A percentile compares a stretch with the other conserved stretches of the same genome.
phyloP scores from a whole-genome alignment of 371 early-diverging fungal species.

The Mucor lusitanicus region DNA sequence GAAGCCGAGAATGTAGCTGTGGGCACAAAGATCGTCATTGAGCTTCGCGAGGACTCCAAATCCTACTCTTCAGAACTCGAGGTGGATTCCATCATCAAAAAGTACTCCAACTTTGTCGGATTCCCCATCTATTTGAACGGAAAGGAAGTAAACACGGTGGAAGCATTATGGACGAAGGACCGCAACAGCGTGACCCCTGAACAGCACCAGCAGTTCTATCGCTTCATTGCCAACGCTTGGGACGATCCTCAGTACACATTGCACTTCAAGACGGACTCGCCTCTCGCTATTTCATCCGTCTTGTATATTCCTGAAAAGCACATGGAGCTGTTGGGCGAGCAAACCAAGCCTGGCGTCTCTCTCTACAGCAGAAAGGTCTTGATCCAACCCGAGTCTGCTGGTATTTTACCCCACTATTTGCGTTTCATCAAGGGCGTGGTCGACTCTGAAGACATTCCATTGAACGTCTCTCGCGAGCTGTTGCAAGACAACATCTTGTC shows the following conservation, averaged over 20 bases:
- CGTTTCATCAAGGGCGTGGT: slow-evolving; percentile 91
- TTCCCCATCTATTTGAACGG: slow-evolving; percentile 91
- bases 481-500: slow-evolving; percentile 88
- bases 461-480: slow-evolving; percentile 97
- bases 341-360: slow-evolving; percentile 74
- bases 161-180: slow-evolving; percentile 95
- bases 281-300: slow-evolving; percentile 72
- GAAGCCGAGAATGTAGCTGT: slow-evolving; percentile 76
- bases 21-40: slow-evolving; percentile 95
- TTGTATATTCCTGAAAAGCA: slow-evolving; percentile 75
- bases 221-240: slow-evolving; percentile 72
- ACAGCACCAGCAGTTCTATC: slow-evolving; percentile 92
- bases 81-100: slow-evolving; percentile 84
- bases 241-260: slow-evolving; percentile 75
- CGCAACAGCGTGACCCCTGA: slow-evolving; percentile 78
- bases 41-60: slow-evolving; percentile 88
- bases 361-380: slow-evolving; percentile 82
- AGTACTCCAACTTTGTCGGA: slow-evolving; percentile 95
- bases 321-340: slow-evolving; percentile 68
- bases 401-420: slow-evolving; percentile 79
- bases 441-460: slow-evolving; percentile 95
- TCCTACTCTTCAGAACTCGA: slow-evolving; percentile 79
- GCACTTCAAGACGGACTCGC: slow-evolving; percentile 80
- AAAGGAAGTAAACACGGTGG: slow-evolving; percentile 83
- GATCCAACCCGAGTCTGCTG: slow-evolving; percentile 76